These are phyloP conservation scores for Cyathus striatus DNA, from an alignment of 768 basidiomycete species.

Conservation along the genomic window DNA sequence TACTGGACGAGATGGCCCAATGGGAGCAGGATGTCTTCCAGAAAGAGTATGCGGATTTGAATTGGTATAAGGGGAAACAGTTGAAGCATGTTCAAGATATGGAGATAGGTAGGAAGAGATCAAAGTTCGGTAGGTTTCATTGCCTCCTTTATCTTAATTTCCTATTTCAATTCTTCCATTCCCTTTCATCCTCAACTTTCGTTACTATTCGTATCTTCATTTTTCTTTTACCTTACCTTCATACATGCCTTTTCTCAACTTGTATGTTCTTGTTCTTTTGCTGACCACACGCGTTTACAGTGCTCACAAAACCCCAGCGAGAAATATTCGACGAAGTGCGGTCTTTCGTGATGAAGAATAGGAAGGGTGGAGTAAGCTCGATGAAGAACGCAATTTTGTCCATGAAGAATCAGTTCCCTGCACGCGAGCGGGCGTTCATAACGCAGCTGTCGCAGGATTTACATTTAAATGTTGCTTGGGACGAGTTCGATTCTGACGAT, in stretches of 20 bases:
- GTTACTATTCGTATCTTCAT: too few relatives aligned
- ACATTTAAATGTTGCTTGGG: constrained; percentile 82
- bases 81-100: constrained; percentile 61
- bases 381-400: constrained; percentile 40
- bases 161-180: too few relatives aligned
- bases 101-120: constrained; percentile 54
- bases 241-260: background rate
- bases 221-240: background rate
- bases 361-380: constrained; percentile 22
- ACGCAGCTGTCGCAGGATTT: constrained; percentile 70
- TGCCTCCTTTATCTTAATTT: too few relatives aligned
- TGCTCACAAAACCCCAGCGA: constrained; percentile 70
- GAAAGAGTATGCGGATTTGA: constrained; percentile 83
- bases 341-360: constrained; percentile 58
- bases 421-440: constrained; percentile 79
- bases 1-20: constrained; percentile 82
- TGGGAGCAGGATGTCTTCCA: constrained; percentile 92
- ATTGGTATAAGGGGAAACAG: constrained; percentile 95
- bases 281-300: constrained; percentile 27
- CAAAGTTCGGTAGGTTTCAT: constrained; percentile 57
- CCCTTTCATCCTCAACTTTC: too few relatives aligned
- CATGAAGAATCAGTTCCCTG: constrained; percentile 75
- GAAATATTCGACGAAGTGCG: constrained; percentile 77
- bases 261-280: too few relatives aligned
- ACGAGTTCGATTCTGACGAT: constrained; percentile 85